These are phyloP conservation scores for Naegleria fowleri DNA, from an alignment of 208 protist genomes.

Conservation along the genomic window DNA sequence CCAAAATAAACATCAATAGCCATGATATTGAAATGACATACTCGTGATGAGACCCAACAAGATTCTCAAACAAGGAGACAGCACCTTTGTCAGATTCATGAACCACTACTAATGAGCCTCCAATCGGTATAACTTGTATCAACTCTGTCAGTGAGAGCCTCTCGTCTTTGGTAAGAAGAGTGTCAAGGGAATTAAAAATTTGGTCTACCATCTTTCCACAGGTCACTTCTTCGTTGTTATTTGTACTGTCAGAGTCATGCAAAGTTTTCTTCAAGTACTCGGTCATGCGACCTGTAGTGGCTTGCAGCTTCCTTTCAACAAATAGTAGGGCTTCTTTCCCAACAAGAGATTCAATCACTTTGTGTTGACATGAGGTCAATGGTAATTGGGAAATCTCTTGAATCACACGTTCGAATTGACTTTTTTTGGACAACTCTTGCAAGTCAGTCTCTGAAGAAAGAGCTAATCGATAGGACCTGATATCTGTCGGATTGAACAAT, in stretches of 20 bases:
- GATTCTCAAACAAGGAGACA: no score
- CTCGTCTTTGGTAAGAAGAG: neutral
- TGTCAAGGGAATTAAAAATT: neutral
- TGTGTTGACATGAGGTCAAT: neutral
- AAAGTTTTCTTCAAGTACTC: neutral
- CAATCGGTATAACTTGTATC: neutral
- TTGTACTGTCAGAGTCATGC: neutral
- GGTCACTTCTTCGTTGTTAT: no score
- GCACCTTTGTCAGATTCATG: no score
- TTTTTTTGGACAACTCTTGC: no score
- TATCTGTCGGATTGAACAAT: neutral
- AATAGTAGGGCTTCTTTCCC: neutral
- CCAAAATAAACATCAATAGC: no score
- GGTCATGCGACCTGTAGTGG: neutral
- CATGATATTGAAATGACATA: no score
- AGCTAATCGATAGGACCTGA: neutral
- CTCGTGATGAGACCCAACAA: no score
- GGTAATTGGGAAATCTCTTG: no score
- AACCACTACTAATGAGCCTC: neutral
- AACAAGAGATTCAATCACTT: neutral
- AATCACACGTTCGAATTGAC: no score
- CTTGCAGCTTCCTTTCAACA: neutral
- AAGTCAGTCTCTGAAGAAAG: no score
- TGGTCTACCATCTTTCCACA: neutral
- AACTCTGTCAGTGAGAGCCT: neutral